Evolutionary conservation across 176 grass and related monocot species (phyloP), one percentile per base, ranked within the genome.

Genomic region (Juncus inflexus): DNA sequence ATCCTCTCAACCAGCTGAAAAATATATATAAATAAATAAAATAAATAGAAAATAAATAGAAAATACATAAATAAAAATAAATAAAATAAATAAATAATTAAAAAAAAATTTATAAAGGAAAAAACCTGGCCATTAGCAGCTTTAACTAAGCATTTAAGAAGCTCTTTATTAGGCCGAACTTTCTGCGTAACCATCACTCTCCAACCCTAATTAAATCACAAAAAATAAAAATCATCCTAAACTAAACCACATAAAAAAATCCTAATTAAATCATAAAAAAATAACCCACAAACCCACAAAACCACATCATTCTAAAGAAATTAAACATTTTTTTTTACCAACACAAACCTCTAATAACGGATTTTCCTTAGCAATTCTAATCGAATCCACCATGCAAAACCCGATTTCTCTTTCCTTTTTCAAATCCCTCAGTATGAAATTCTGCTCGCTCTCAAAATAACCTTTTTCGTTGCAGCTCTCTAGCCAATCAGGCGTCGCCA

Each of bases 351-450:
- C 64, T 63, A 97, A 80, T 47, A 91, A 64, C 59, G 82, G 79
- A 58, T 38, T 66, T 60, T 76, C 61, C 64, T 73, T 52, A 49
- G 87, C 84, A 75, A 4, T 77, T 52, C 56, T 52, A 43, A 97
- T 54, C 76, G 92, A 89, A 52, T 75, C 50, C 54, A 67, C 77
- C 84, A 97, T 83, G 82, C 61, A 89, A 64, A 97, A 97, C 37
- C 83, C 77, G 67, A 91, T 79, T 52, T 89, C 83, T 56, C 69
- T 91, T 69, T 97, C 92, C 71, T 89, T 97, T 72, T 91, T 89
- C 55, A 66, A 3, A 89, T 97, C 92, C 62, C 87, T 89, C 82
- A 91, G 16, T 77, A 91, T 85, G 65, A 89, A 91, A 47, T 69
- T 82, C 61, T 79, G 87, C 47, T 97, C 87, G 81, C 87, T 83